phyloP scores from a whole-genome alignment of 345 rosid genomes.

The Mangifera indica region DNA sequence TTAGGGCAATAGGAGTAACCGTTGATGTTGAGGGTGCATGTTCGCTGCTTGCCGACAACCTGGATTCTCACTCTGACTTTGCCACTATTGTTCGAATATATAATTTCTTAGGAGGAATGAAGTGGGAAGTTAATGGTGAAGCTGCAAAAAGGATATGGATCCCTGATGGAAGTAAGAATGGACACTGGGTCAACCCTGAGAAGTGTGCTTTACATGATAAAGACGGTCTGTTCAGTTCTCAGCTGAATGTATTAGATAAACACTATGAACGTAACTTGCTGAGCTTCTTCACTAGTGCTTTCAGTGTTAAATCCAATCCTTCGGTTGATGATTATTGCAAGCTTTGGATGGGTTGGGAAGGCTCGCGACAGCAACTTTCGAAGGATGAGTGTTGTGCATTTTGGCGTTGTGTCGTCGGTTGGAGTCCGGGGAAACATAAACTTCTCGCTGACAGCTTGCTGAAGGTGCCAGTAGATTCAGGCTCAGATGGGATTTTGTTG shows the following conservation, averaged over 20 bases:
- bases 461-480: slow-evolving; percentile 53
- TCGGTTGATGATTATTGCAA: slow-evolving; percentile 50
- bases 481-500: slow-evolving; percentile 36
- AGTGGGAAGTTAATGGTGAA: slow-evolving; percentile 38
- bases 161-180: slow-evolving; percentile 37
- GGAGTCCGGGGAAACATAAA: slow-evolving; percentile 20
- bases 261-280: slow-evolving; percentile 34
- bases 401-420: slow-evolving; percentile 44
- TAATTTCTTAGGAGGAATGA: slow-evolving; percentile 27
- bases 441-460: slow-evolving; percentile 35
- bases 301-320: slow-evolving; percentile 43
- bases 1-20: slow-evolving; percentile 45
- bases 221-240: slow-evolving; percentile 47
- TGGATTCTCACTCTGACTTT: slow-evolving; percentile 41
- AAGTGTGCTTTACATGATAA: slow-evolving; percentile 50
- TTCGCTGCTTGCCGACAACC: slow-evolving; percentile 35
- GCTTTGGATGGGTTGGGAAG: slow-evolving; percentile 75
- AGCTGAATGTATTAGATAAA: slow-evolving; percentile 48
- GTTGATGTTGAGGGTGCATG: slow-evolving; percentile 36
- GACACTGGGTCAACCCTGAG: slow-evolving; percentile 49
- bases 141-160: slow-evolving; percentile 46
- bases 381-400: slow-evolving; percentile 56
- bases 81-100: slow-evolving; percentile 49
- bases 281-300: slow-evolving; percentile 38
- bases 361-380: slow-evolving; percentile 32